Conservation (phyloP, 2,329 filamentous ascomycete species). For the Talaromyces funiculosus region DNA sequence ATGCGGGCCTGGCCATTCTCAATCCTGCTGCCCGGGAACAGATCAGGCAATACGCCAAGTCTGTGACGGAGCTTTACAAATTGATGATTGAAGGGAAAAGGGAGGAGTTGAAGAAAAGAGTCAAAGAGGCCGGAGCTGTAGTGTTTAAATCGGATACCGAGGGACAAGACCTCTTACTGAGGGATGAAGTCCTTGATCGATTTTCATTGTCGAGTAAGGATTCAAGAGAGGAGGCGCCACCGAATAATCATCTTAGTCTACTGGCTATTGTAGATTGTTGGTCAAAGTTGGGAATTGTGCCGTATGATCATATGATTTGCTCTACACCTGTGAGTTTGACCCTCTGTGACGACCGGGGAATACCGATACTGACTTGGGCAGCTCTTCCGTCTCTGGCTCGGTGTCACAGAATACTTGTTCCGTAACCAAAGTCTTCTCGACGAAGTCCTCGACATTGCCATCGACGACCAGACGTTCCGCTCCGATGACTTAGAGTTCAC, state of each 20-base stretch:
- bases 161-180: slow-evolving; percentile 63
- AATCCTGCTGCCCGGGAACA: slow-evolving; percentile 90
- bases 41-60: slow-evolving; percentile 88
- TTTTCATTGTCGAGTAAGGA: slow-evolving; percentile 70
- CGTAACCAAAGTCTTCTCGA: slow-evolving; percentile 74
- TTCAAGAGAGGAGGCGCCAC: slow-evolving; percentile 60
- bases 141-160: slow-evolving; percentile 55
- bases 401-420: slow-evolving; percentile 95
- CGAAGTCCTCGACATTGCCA: slow-evolving; percentile 76
- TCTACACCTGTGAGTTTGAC: slow-evolving; percentile 67
- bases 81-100: slow-evolving; percentile 85
- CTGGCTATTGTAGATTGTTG: slow-evolving; percentile 98
- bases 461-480: slow-evolving; percentile 87
- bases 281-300: slow-evolving; percentile 87
- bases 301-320: slow-evolving; percentile 99
- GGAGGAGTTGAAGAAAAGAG: slow-evolving; percentile 65
- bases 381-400: slow-evolving; percentile 91
- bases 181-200: slow-evolving; percentile 75
- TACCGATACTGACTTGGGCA: slow-evolving; percentile 22
- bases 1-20: slow-evolving; percentile 91
- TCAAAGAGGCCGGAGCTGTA: slow-evolving; percentile 71
- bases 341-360: not conserved
- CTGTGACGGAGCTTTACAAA: slow-evolving; percentile 91
- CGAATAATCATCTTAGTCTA: slow-evolving; percentile 87
- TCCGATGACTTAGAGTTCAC: slow-evolving; percentile 96